Evolutionary conservation across 768 basidiomycete genomes (phyloP).

Genomic region (Boletus insuetus): DNA sequence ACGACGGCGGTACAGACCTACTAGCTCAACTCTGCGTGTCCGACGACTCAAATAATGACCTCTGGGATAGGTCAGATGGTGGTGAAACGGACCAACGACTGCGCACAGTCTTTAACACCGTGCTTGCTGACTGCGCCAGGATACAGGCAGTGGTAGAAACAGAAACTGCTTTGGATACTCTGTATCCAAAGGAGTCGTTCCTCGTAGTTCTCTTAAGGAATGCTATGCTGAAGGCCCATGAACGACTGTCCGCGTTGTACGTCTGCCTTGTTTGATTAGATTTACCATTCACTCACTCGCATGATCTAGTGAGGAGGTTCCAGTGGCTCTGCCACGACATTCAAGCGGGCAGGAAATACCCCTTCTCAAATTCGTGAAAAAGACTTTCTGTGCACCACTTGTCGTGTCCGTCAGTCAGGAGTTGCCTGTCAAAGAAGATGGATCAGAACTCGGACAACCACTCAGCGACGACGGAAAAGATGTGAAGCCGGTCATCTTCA

Average conservation of each 20-base stretch:
- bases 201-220: conserved; percentile 4
- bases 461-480: not conserved
- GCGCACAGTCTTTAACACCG: not conserved
- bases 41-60: not conserved
- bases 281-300: too few relatives aligned
- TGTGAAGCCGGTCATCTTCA: too few relatives aligned
- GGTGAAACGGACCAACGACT: not conserved
- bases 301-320: not conserved
- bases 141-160: conserved; percentile 1
- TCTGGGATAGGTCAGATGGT: not conserved
- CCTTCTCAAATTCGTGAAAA: conserved; percentile 1
- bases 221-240: not conserved
- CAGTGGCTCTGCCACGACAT: conserved; percentile 7
- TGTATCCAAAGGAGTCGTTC: conserved; percentile 9
- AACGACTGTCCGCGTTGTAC: not conserved
- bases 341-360: not conserved
- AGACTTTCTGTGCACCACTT: not conserved
- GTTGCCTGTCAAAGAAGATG: not conserved
- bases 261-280: not conserved
- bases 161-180: not conserved
- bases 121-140: conserved; percentile 4
- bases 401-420: not conserved
- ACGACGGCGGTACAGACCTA: too few relatives aligned
- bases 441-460: not conserved
- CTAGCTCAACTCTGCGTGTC: not conserved